Base-by-base conservation (phyloP, 1,139 yeast genomes). In the Yamadazyma spencermartinsiae region DNA sequence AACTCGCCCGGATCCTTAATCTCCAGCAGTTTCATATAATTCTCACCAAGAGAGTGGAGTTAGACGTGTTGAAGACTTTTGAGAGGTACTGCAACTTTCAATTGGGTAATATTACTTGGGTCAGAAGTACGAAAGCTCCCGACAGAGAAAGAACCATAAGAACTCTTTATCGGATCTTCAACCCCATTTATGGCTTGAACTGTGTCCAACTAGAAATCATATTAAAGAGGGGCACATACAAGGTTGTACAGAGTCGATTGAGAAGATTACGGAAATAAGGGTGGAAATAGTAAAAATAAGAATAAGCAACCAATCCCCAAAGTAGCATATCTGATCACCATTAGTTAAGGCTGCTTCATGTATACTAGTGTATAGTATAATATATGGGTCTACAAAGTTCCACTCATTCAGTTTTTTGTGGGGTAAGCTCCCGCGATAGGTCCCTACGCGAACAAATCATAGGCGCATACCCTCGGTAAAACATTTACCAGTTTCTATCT, bases 31-130 rank as follows among this genome's bases (percentile, higher is more conserved):
- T 23, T 28, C 43, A 55, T 25, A 54, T 61, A 13, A 44, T 50
- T 14, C 45, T 65, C 21, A 64, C 70, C 14, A 55, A 52, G 29
- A 57, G 56, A 13, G 47, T 67, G 4, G 95, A 87, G 54, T 68
- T 70, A 33, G 73, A 73, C 33, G 74, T 87, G 8, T 61, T 87
- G 38, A 69, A 72, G 21, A 68, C 84, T 17, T 74, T 86, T 43
- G 73, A 72, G 34, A 62, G 69, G 32, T 78, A 74, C 34, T 71
- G 85, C 44, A 78, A 82, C 14, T 87, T 86, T 58, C 77, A 80
- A 25, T 60, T 87, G 23, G 95, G 95, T 4, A 74, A 78, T 48
- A 78, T 76, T 53, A 86, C 95, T 0, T 86, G 95, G 95, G 80
- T 85, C 30, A 72, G 95, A 42, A 94, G 83, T 53, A 84, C 94